These are phyloP conservation scores for Ceratorhiza oryzae-sativae DNA, from an alignment of 1,284 basidiomycete species.

Conservation along the genomic window DNA sequence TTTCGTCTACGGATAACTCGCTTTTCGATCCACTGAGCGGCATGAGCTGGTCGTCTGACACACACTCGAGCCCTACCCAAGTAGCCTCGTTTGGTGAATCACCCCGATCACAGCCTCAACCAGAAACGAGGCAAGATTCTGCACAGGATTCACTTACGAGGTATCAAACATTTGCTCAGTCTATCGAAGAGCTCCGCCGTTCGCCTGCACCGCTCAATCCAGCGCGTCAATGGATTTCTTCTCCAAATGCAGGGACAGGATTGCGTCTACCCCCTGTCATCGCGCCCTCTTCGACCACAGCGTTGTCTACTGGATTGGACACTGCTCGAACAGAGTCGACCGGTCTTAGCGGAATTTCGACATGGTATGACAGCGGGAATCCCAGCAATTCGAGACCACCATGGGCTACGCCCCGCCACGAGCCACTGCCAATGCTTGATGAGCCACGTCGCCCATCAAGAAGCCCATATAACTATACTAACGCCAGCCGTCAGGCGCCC, in stretches of 20 bases:
- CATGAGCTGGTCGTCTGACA: slow-evolving; percentile 6
- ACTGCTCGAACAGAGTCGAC: not conserved
- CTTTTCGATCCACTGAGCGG: slow-evolving; percentile 15
- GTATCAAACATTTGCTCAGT: slow-evolving; percentile 36
- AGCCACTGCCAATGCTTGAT: slow-evolving; percentile 18
- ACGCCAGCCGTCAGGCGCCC: not conserved
- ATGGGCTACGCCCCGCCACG: slow-evolving; percentile 26
- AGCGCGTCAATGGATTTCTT: not conserved
- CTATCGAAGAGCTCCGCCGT: slow-evolving; percentile 28
- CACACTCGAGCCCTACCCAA: not conserved
- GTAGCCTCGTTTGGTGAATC: not conserved
- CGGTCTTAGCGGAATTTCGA: not conserved
- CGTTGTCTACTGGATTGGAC: not conserved
- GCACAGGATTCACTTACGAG: slow-evolving; percentile 19
- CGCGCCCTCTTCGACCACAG: not conserved
- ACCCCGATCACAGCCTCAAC: not conserved
- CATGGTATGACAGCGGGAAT: not conserved
- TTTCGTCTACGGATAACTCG: not conserved
- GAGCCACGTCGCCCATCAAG: not conserved
- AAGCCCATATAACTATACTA: not conserved
- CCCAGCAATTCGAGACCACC: not conserved
- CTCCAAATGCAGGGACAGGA: not conserved
- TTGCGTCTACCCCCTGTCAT: slow-evolving; percentile 11
- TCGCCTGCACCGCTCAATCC: not conserved
- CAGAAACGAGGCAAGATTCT: not conserved